Percentiles rank a stretch among this genome's conserved stretches.
Conservation (phyloP, 768 basidiomycete species). For the Pulveroboletus sp. region DNA sequence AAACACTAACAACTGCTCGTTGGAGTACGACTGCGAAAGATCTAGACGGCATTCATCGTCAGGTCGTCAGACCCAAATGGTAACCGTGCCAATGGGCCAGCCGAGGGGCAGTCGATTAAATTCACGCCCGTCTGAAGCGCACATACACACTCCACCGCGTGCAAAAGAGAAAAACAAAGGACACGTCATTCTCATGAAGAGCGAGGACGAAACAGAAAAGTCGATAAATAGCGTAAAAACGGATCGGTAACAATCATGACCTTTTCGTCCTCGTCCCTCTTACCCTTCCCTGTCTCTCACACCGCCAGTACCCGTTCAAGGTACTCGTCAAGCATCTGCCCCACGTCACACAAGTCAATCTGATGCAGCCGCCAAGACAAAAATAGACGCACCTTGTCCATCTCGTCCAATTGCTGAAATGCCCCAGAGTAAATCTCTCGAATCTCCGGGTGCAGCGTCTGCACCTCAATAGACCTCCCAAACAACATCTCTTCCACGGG, state of each 20-base stretch:
- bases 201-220: slow-evolving; percentile 6
- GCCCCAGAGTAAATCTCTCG: slow-evolving; percentile 65
- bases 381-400: slow-evolving; percentile 59
- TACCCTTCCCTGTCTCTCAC: slow-evolving; percentile 2
- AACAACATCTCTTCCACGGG: slow-evolving; percentile 73
- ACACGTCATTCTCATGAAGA: not conserved
- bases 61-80: no score
- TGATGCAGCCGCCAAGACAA: not conserved
- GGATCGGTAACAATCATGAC: not conserved
- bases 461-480: slow-evolving; percentile 56
- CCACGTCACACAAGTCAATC: not conserved
- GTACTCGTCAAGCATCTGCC: slow-evolving; percentile 29
- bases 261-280: not conserved
- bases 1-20: no score
- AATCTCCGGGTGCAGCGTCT: slow-evolving; percentile 64
- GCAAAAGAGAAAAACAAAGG: not conserved
- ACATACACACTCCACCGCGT: not conserved
- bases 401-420: slow-evolving; percentile 72
- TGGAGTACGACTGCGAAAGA: no score
- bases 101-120: no score
- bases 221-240: slow-evolving; percentile 9
- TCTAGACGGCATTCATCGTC: no score
- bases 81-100: no score
- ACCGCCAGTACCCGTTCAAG: slow-evolving; percentile 21
- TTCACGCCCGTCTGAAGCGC: no score